These are phyloP conservation scores for Botryosphaeria dothidea DNA, from an alignment of 2,329 filamentous ascomycete genomes.

Conservation along the genomic window DNA sequence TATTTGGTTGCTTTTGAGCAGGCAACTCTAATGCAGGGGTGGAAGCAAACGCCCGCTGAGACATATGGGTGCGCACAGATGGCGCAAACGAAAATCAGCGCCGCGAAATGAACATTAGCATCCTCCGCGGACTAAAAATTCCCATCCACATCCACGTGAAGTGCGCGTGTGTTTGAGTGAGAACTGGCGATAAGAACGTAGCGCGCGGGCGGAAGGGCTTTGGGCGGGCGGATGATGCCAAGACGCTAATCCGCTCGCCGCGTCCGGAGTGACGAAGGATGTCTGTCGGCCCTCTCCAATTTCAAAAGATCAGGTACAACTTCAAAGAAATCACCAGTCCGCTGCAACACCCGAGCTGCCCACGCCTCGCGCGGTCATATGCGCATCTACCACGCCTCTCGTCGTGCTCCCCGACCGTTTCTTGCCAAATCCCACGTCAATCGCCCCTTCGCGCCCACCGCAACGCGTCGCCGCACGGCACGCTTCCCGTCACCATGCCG, in stretches of 20 bases:
- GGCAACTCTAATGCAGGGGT: slow-evolving; percentile 5
- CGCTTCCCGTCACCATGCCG: slow-evolving; percentile 33
- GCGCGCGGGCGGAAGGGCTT: background rate
- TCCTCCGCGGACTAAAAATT: too few relatives aligned
- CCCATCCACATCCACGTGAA: too few relatives aligned
- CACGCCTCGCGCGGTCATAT: background rate
- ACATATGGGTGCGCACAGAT: background rate
- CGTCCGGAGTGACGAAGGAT: slow-evolving; percentile 10
- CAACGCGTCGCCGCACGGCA: slow-evolving; percentile 37
- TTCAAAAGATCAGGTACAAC: slow-evolving; percentile 15
- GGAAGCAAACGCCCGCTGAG: slow-evolving; percentile 28
- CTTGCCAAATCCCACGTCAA: background rate
- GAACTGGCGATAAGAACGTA: background rate
- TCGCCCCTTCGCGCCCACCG: slow-evolving; percentile 11
- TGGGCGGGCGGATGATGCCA: background rate
- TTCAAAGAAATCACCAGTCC: background rate
- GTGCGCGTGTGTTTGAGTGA: background rate
- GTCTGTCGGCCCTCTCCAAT: slow-evolving; percentile 12
- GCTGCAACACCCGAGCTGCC: background rate
- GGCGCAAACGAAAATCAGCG: slow-evolving; percentile 12
- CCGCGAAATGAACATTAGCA: too few relatives aligned
- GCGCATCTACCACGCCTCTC: background rate
- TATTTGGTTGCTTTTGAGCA: background rate
- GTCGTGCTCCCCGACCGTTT: background rate
- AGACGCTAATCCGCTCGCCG: slow-evolving; percentile 1